A percentile compares a stretch with the other conserved stretches of the same genome.
Evolutionary conservation across 352 stramenopile species (phyloP).

Genomic region (Vaucheria bursata): DNA sequence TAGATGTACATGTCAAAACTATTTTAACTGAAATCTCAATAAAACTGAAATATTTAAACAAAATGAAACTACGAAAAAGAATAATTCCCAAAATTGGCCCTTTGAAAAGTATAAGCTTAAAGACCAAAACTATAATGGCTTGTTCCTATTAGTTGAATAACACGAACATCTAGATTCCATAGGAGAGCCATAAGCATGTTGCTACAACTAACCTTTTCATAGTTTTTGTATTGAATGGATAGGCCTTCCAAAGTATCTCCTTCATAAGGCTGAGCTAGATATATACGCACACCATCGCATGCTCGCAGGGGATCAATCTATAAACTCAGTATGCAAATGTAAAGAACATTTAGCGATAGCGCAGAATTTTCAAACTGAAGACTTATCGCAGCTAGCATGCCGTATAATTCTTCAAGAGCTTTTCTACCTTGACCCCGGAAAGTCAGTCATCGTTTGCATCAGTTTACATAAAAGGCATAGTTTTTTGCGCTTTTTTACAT

Average conservation of each 20-base stretch:
- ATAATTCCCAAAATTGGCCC: neutral
- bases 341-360: neutral
- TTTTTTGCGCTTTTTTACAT: too few relatives aligned
- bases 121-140: neutral
- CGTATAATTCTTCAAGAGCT: neutral
- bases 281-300: slow-evolving; percentile 11
- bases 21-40: neutral
- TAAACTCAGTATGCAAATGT: neutral
- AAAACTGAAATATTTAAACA: neutral
- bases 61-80: neutral
- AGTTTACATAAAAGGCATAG: too few relatives aligned
- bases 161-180: neutral
- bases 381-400: neutral
- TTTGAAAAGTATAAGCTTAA: neutral
- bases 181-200: neutral
- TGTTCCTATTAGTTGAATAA: neutral
- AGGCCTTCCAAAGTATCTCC: slow-evolving; percentile 15
- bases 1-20: neutral
- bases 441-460: neutral
- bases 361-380: neutral
- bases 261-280: slow-evolving; percentile 21
- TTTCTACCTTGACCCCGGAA: neutral
- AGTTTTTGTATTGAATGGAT: slow-evolving; percentile 38
- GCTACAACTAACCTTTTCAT: slow-evolving; percentile 25
- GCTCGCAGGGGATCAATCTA: neutral